A percentile compares a stretch with the other conserved stretches of the same genome.
Evolutionary conservation across 768 basidiomycete species (phyloP).

Genomic region (Tricholoma furcatifolium): DNA sequence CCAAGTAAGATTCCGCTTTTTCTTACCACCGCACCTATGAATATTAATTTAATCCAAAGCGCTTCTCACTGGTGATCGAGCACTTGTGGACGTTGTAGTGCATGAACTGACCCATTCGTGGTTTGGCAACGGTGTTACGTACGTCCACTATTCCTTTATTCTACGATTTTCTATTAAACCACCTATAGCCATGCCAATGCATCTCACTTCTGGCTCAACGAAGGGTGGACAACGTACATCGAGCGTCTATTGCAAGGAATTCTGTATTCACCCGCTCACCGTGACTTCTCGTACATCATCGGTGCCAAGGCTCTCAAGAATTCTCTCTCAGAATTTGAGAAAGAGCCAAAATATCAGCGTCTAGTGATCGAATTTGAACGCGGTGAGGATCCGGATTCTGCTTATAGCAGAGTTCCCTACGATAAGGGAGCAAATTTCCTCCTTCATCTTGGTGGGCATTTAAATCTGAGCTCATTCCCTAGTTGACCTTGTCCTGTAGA

Average conservation of each 20-base stretch:
- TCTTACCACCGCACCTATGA: not conserved
- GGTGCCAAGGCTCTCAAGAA: slow-evolving; percentile 71
- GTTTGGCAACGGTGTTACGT: slow-evolving; percentile 89
- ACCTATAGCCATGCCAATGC: slow-evolving; percentile 60
- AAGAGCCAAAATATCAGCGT: slow-evolving; percentile 72
- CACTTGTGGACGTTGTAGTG: slow-evolving; percentile 83
- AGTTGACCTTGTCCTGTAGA: slow-evolving; percentile 36
- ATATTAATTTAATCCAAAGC: slow-evolving; percentile 39
- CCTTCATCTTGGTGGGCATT: slow-evolving; percentile 70
- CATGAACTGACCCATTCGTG: slow-evolving; percentile 87
- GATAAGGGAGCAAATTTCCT: slow-evolving; percentile 89
- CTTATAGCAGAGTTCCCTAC: slow-evolving; percentile 75
- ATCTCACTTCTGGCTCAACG: slow-evolving; percentile 85
- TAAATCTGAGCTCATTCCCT: not conserved
- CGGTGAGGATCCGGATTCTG: slow-evolving; percentile 77
- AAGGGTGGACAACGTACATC: slow-evolving; percentile 93
- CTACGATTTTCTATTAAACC: not conserved
- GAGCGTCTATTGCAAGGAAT: slow-evolving; percentile 75
- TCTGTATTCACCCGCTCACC: slow-evolving; percentile 72
- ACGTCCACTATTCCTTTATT: slow-evolving; percentile 12
- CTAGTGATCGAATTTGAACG: slow-evolving; percentile 72
- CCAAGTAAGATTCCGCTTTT: slow-evolving; percentile 56
- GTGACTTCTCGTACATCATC: slow-evolving; percentile 78
- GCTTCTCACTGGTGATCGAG: slow-evolving; percentile 81
- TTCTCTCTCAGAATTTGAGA: slow-evolving; percentile 59